Base-by-base conservation (phyloP, 2,329 filamentous ascomycete species). In the Pyrenophora graminea region DNA sequence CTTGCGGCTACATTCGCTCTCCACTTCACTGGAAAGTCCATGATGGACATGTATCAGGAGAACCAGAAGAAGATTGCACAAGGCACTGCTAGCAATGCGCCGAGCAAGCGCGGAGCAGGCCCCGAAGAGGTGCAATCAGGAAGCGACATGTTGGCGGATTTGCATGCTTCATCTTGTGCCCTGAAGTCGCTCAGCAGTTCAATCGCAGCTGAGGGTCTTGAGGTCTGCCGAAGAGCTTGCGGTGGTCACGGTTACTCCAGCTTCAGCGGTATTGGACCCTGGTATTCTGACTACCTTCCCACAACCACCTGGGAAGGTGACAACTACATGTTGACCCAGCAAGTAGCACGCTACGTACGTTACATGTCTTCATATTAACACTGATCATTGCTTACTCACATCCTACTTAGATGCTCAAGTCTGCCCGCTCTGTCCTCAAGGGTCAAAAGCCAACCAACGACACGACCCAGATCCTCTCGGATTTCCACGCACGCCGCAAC, bases 321-420 rank as follows among this genome's bases (percentile, higher is more conserved):
- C 76, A 90, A 90, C 77, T 91, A 89, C 77, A 90, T 91, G 88
- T 78, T 91, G 52, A 89, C 87, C 8, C 88, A 91, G 71, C 88
- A 91, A 75, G 88, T 91, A 2, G 86, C 86, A 2, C 82, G 87
- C 51, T 91, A 91, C 65, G 77, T 82, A 74, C 71, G 78, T 74
- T 12, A 39, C 17, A 34, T 12, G 4, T 12, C 42, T 27, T 10
- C 13, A 7, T 5, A 23, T n/a, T 12, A 9, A 3, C 3, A 12
- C 7, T 23, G 9, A 38, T 30, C 27, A 18, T 27, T 8, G 23
- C 7, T 31, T 17, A 42, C 48, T 62, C 34, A 62, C 34, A 15
- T 33, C 3, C 31, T 36, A 6, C n/a, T 5, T 25, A 82, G 77
- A 82, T 91, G 39, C 81, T 91, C 58, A 91, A 91, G 79, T 85